A percentile compares a stretch with the other conserved stretches of the same genome.
Evolutionary conservation across 1,284 basidiomycete genomes (phyloP).

Genomic region (Pseudozyma tsukubaensis): DNA sequence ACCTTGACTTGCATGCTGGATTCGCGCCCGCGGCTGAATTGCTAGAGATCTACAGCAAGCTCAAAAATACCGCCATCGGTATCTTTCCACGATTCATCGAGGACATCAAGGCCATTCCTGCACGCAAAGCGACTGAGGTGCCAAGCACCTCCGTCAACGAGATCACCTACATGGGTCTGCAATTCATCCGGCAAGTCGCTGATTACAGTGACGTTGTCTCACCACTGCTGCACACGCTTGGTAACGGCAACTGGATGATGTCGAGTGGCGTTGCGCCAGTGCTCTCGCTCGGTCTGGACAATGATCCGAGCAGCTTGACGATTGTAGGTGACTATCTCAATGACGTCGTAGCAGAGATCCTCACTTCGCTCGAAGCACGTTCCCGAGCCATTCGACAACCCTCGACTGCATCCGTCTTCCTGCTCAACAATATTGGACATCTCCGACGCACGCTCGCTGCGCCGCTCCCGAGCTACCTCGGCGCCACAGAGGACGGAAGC

Average conservation of each 20-base stretch:
- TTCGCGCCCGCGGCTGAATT: slow-evolving; percentile 37
- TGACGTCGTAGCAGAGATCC: slow-evolving; percentile 52
- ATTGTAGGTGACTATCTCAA: slow-evolving; percentile 57
- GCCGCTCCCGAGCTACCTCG: slow-evolving; percentile 29
- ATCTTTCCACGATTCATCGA: slow-evolving; percentile 65
- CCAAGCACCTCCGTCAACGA: slow-evolving; percentile 64
- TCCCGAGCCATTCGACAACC: slow-evolving; percentile 58
- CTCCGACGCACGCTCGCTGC: slow-evolving; percentile 43
- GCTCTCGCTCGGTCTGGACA: slow-evolving; percentile 52
- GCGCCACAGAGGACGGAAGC: slow-evolving; percentile 25
- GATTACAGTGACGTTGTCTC: slow-evolving; percentile 63
- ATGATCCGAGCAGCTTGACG: slow-evolving; percentile 36
- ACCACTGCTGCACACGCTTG: slow-evolving; percentile 56
- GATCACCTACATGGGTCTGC: slow-evolving; percentile 60
- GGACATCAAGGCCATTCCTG: slow-evolving; percentile 63
- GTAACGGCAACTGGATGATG: slow-evolving; percentile 65
- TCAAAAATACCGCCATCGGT: slow-evolving; percentile 54
- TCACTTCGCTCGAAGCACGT: slow-evolving; percentile 57
- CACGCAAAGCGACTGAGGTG: slow-evolving; percentile 57
- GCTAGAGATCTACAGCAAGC: slow-evolving; percentile 41
- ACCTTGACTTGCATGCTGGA: slow-evolving; percentile 43
- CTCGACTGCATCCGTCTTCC: slow-evolving; percentile 59
- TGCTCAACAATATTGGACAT: slow-evolving; percentile 62
- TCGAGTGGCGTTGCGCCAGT: slow-evolving; percentile 53
- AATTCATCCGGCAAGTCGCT: slow-evolving; percentile 53